Conservation (phyloP, 2,329 filamentous ascomycete species). For the Alternaria atra region DNA sequence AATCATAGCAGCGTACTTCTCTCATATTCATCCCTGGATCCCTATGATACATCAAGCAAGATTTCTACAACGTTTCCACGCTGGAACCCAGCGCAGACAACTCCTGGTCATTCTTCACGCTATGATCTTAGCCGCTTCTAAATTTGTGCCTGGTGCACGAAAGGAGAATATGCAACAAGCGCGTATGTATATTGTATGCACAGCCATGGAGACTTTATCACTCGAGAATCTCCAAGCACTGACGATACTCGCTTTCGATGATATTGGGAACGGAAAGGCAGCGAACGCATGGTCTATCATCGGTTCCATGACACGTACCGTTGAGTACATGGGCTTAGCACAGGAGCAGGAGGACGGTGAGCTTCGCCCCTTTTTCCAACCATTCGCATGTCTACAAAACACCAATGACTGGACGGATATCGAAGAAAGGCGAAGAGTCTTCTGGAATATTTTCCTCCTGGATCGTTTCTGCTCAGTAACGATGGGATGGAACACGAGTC, state of each 20-base stretch:
- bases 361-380: slow-evolving; percentile 20
- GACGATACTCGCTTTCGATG: slow-evolving; percentile 25
- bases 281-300: slow-evolving; percentile 27
- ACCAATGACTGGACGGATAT: slow-evolving; percentile 22
- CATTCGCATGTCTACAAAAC: slow-evolving; percentile 4
- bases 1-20: slow-evolving; percentile 22
- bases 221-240: slow-evolving; percentile 24
- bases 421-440: slow-evolving; percentile 29
- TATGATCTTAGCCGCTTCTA: background rate
- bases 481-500: slow-evolving; percentile 30
- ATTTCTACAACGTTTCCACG: slow-evolving; percentile 17
- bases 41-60: slow-evolving; percentile 28
- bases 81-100: background rate
- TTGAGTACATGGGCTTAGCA: slow-evolving; percentile 25
- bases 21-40: slow-evolving; percentile 27
- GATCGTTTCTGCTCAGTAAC: slow-evolving; percentile 30
- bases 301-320: slow-evolving; percentile 28
- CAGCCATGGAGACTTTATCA: slow-evolving; percentile 21
- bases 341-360: slow-evolving; percentile 27
- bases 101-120: background rate
- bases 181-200: background rate
- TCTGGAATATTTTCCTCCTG: slow-evolving; percentile 32
- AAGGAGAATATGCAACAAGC: background rate
- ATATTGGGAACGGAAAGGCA: slow-evolving; percentile 27
- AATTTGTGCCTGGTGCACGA: background rate